A percentile compares a stretch with the other conserved stretches of the same genome.
Evolutionary conservation across 345 rosid species (phyloP).

Genomic region (Dipteronia dyeriana): DNA sequence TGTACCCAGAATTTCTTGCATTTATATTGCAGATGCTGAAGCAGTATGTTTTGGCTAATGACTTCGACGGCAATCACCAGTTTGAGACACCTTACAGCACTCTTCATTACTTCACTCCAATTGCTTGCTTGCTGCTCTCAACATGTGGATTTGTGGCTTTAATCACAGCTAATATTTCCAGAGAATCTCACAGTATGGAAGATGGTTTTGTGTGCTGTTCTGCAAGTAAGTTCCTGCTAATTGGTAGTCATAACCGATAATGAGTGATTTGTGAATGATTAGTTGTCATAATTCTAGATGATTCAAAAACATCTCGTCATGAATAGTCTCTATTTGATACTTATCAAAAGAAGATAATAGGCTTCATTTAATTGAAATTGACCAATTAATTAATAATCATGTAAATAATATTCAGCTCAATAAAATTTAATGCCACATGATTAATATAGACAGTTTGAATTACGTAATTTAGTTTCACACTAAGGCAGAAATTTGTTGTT

Average conservation of each 20-base stretch:
- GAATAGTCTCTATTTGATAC: neutral
- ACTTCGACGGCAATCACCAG: neutral
- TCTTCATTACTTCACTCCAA: neutral
- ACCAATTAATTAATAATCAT: neutral
- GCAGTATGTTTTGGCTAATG: neutral
- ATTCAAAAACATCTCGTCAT: neutral
- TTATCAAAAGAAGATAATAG: neutral
- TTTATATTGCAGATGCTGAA: neutral
- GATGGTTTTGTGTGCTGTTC: slow-evolving; percentile 4
- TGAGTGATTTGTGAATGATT: slow-evolving; percentile 9
- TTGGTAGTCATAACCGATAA: neutral
- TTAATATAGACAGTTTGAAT: neutral
- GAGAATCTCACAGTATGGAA: neutral
- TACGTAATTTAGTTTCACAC: neutral
- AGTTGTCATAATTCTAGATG: neutral
- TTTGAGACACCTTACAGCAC: neutral
- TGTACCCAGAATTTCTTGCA: neutral
- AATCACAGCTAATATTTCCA: neutral
- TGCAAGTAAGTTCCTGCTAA: neutral
- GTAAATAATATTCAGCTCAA: neutral
- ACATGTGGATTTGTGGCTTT: neutral
- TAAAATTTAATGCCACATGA: neutral
- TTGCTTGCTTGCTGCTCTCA: slow-evolving; percentile 13
- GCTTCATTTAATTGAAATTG: neutral
- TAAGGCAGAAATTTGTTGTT: neutral